Percentiles rank a stretch among this genome's conserved stretches.
These are phyloP conservation scores for Acanthamoeba sp. DNA, from an alignment of 208 protist species.

Conservation along the genomic window DNA sequence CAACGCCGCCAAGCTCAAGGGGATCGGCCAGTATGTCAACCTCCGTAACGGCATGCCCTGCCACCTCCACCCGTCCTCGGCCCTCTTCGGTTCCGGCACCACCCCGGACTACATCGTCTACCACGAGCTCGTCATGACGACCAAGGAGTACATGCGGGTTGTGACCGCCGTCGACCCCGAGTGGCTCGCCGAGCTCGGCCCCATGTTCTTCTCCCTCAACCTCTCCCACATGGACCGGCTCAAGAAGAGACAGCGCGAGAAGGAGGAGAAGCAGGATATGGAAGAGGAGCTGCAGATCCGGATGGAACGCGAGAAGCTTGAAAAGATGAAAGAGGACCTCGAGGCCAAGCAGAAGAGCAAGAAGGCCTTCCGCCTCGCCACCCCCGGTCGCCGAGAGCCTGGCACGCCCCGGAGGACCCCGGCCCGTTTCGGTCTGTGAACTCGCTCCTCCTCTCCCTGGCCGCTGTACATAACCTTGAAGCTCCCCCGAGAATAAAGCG, in stretches of 20 bases:
- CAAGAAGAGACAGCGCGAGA: constrained; percentile 70
- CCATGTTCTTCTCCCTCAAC: constrained; percentile 91
- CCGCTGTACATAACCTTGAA: too few species aligned
- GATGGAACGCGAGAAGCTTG: constrained; percentile 13
- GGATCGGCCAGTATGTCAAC: constrained; percentile 98
- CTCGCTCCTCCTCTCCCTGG: background rate
- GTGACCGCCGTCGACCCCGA: constrained; percentile 97
- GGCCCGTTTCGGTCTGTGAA: constrained; percentile 61
- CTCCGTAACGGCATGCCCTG: constrained; percentile 96
- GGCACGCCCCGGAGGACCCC: constrained; percentile 61
- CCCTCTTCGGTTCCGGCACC: constrained; percentile 96
- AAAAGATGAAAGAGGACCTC: constrained; percentile 75
- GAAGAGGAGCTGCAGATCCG: constrained; percentile 58
- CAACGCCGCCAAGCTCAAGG: constrained; percentile 95
- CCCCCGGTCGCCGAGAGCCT: constrained; percentile 50
- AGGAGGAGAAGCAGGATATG: constrained; percentile 63
- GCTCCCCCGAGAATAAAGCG: too few species aligned
- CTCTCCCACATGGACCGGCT: background rate
- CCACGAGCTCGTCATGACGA: constrained; percentile 97
- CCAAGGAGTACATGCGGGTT: constrained; percentile 97
- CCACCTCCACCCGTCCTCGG: constrained; percentile 97
- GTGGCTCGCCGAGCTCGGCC: constrained; percentile 97
- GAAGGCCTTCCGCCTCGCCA: constrained; percentile 58
- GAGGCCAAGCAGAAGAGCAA: constrained; percentile 41
- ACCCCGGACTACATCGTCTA: constrained; percentile 98